A percentile compares a stretch with the other conserved stretches of the same genome.
Evolutionary conservation across 495 filamentous ascomycete genomes (phyloP).

Genomic region (Hypoxylon fuscum): DNA sequence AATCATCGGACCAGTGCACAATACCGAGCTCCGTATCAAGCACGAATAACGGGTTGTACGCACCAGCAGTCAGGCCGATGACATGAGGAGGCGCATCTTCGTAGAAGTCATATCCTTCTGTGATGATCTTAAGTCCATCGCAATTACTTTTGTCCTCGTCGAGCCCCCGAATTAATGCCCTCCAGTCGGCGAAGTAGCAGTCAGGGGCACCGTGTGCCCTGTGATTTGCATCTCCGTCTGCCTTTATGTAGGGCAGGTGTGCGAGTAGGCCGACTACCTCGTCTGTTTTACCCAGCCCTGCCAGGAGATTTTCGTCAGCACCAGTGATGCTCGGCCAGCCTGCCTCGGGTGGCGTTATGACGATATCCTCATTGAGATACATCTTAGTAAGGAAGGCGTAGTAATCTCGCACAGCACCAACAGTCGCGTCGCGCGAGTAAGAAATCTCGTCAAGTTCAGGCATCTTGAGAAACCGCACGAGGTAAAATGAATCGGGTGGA

Average conservation of each 20-base stretch:
- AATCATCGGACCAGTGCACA: constrained; percentile 34
- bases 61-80: constrained; percentile 21
- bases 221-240: constrained; percentile 7
- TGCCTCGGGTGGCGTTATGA: constrained; percentile 32
- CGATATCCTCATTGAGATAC: constrained; percentile 28
- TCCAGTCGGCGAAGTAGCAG: constrained; percentile 29
- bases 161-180: neutral
- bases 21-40: constrained; percentile 37
- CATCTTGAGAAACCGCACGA: neutral
- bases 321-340: constrained; percentile 42
- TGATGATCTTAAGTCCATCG: neutral
- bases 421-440: constrained; percentile 33
- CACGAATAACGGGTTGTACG: constrained; percentile 10
- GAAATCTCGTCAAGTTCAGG: constrained; percentile 21
- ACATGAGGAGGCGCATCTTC: constrained; percentile 16
- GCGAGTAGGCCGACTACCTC: constrained; percentile 34
- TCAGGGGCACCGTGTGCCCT: constrained; percentile 1
- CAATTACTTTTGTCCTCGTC: neutral
- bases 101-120: constrained; percentile 12
- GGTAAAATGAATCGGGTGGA: no score
- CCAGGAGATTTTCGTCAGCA: constrained; percentile 17
- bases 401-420: constrained; percentile 31
- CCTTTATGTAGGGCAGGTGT: constrained; percentile 37
- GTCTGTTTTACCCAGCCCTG: constrained; percentile 29
- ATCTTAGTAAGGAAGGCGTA: constrained; percentile 41